phyloP scores from a whole-genome alignment of 805 yeast species.

The Starmerella powellii region DNA sequence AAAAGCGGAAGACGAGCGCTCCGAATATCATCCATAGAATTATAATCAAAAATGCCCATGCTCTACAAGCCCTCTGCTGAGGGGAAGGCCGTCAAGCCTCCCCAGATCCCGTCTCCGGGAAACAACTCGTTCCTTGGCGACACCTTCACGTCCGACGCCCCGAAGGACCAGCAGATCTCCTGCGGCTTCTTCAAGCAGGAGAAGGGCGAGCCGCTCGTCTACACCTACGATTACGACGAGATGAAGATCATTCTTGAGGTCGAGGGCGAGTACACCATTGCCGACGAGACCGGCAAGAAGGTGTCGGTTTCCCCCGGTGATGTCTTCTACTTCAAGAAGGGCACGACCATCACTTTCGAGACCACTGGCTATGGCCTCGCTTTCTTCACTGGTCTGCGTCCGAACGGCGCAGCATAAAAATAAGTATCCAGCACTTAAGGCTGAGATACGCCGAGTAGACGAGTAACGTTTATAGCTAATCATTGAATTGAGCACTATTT shows the following conservation, averaged over 20 bases:
- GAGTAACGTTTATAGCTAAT: no score
- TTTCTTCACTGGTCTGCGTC: conserved; percentile 44
- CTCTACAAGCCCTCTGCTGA: conserved; percentile 14
- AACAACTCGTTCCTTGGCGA: conserved; percentile 58
- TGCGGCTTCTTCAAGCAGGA: conserved; percentile 63
- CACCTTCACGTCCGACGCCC: conserved; percentile 46
- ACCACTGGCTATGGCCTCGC: conserved; percentile 53
- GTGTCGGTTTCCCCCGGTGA: conserved; percentile 53
- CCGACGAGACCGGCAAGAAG: conserved; percentile 52
- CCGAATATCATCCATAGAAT: no score
- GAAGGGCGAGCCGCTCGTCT: conserved; percentile 55
- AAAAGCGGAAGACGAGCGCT: background rate
- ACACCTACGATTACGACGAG: conserved; percentile 54
- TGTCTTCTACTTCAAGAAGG: conserved; percentile 53
- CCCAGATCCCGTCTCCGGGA: conserved; percentile 42
- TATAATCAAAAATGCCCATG: conserved; percentile 14
- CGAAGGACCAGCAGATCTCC: conserved; percentile 43
- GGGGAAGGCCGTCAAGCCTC: conserved; percentile 33
- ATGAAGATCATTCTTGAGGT: conserved; percentile 45
- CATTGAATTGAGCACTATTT: no score
- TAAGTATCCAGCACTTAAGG: no score
- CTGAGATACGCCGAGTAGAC: no score
- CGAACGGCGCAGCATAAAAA: conserved; percentile 7
- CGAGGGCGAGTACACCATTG: conserved; percentile 52
- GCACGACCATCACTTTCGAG: conserved; percentile 54